Evolutionary conservation across 2,329 filamentous ascomycete species (phyloP).

Genomic region (Colletotrichum tropicicola): DNA sequence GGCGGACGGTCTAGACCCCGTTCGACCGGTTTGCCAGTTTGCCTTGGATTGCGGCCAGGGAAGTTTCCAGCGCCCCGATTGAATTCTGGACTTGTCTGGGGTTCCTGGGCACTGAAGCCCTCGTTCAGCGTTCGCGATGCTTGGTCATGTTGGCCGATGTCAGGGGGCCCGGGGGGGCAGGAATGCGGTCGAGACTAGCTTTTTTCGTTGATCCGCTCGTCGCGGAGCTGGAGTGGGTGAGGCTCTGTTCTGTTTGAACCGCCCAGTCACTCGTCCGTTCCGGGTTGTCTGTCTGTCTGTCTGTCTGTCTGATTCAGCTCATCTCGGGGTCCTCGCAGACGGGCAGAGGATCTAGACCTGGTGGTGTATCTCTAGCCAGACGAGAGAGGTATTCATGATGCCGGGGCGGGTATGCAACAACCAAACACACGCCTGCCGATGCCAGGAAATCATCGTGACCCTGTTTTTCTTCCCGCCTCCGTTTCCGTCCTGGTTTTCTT

Average conservation of each 20-base stretch:
- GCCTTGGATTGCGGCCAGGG: background rate
- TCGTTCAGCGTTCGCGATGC: background rate
- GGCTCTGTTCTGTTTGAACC: too few species aligned
- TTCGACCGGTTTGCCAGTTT: too few species aligned
- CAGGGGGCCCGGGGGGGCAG: too few species aligned
- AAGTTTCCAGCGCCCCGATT: too few species aligned
- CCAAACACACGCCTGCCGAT: conserved; percentile 11
- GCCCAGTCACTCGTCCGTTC: too few species aligned
- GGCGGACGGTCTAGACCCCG: conserved; percentile 6
- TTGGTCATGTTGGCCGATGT: background rate
- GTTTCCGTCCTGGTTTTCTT: background rate
- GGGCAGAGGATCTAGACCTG: conserved; percentile 12
- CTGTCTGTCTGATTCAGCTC: too few species aligned
- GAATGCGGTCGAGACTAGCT: too few species aligned
- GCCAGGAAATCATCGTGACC: background rate
- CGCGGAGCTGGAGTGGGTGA: background rate
- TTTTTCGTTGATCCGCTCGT: too few species aligned
- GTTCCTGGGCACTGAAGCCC: background rate
- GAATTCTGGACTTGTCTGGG: background rate
- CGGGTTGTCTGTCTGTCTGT: too few species aligned
- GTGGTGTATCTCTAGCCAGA: conserved; percentile 3
- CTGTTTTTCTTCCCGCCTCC: background rate
- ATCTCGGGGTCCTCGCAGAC: background rate
- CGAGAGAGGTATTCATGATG: background rate
- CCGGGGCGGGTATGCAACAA: conserved; percentile 2